Conservation (phyloP, 495 filamentous ascomycete species). For the Baudoinia panamericana region DNA sequence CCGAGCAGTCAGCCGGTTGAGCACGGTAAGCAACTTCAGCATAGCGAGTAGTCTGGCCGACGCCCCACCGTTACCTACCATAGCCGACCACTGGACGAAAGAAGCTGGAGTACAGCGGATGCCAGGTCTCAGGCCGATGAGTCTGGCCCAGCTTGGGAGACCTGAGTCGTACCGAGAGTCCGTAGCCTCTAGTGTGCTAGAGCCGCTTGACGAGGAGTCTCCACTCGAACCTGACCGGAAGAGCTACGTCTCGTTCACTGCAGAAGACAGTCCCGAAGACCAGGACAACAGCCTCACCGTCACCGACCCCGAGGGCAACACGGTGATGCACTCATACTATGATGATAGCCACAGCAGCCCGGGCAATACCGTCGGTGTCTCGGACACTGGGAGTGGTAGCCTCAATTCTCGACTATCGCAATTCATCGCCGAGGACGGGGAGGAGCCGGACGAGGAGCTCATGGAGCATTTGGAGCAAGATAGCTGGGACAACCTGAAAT, state of each 20-base stretch:
- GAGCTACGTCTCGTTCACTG: constrained; percentile 79
- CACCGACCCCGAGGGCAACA: constrained; percentile 61
- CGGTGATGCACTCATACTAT: constrained; percentile 58
- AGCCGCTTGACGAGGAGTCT: constrained; percentile 83
- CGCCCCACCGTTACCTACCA: constrained; percentile 84
- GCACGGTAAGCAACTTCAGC: constrained; percentile 86
- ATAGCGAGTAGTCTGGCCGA: constrained; percentile 82
- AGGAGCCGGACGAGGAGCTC: constrained; percentile 58
- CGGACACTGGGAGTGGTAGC: constrained; percentile 41
- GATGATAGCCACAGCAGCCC: constrained; percentile 67
- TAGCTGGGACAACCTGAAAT: constrained; percentile 87
- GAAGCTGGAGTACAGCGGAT: constrained; percentile 36
- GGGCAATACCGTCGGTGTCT: constrained; percentile 35
- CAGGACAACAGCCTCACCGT: constrained; percentile 38
- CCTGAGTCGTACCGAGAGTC: constrained; percentile 62
- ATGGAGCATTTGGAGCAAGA: constrained; percentile 67
- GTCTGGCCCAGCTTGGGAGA: constrained; percentile 45
- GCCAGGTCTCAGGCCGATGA: constrained; percentile 44
- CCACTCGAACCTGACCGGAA: constrained; percentile 81
- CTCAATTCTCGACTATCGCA: constrained; percentile 55
- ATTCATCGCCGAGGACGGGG: constrained; percentile 61
- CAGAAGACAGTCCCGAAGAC: constrained; percentile 62
- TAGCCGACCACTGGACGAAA: constrained; percentile 84
- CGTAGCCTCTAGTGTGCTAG: constrained; percentile 73
- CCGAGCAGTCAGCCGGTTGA: constrained; percentile 78